Base-by-base conservation (phyloP, 2,329 filamentous ascomycete genomes). In the Ceratocystiopsis brevicomis region DNA sequence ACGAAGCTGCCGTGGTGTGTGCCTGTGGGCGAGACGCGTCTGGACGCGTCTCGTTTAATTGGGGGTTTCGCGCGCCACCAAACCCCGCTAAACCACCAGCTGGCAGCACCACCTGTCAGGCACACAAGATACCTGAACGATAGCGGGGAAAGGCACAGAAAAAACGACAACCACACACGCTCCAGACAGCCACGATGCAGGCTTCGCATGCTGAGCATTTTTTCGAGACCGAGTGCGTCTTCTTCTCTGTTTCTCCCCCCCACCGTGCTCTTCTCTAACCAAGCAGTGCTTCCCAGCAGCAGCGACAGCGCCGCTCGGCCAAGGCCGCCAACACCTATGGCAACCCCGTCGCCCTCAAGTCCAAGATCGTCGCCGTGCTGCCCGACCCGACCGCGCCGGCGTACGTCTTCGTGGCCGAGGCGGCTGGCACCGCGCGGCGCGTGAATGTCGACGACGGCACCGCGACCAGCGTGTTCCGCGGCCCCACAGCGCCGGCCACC, bases 191-290 rank as follows among this genome's bases (percentile, higher is more conserved):
- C 43, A 47, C 41, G 25, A 78, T 73, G 66, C 80, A 81, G 59
- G 81, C 81, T 25, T 70, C 73, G 41, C 74, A 93, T 55, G 71
- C 78, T 42, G 78, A 81, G 30, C 76, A 90, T 56, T 96, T 92
- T 66, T 96, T 96, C 57, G 83, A 95, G 61, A 92, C 86, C 30
- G 81, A 87, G 84, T 90, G 63, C 61, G 77, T 46, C 34, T 3
- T 10, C 11, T 4, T 15, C 17, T 21, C 19, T 6, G 6, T 21
- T 16, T 10, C 11, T 8, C 39, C 21, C 21, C 14, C 32, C 42
- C 12, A 17, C 6, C 16, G 32, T 17, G 35, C 13, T 10, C 19
- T 4, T 19, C 25, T 12, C 37, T 43, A 36, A 64, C 39, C 25
- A 38, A 45, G 71, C 19, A 74, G 70, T 54, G 68, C 68, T 16